phyloP scores from a whole-genome alignment of 2,329 filamentous ascomycete genomes.

The Penicillium sp. region DNA sequence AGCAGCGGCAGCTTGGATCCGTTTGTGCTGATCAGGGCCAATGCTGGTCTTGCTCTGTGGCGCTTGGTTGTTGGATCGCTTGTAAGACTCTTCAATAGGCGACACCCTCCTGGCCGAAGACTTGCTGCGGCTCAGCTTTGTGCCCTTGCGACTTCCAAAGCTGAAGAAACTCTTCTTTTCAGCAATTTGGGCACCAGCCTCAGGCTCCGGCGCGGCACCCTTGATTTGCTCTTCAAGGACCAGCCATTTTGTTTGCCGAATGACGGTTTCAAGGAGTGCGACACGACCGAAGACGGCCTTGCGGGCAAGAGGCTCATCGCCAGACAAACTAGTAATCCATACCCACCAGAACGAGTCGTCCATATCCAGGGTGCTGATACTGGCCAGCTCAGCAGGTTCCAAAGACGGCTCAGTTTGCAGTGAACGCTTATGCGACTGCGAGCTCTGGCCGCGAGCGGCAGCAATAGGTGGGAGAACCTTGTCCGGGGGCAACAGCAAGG shows the following conservation, averaged over 20 bases:
- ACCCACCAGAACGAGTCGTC: constrained; percentile 99
- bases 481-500: constrained; percentile 81
- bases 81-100: constrained; percentile 52
- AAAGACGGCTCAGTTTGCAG: constrained; percentile 67
- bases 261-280: constrained; percentile 83
- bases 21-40: constrained; percentile 85
- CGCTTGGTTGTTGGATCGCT: constrained; percentile 49
- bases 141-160: constrained; percentile 68
- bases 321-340: constrained; percentile 95
- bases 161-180: constrained; percentile 95
- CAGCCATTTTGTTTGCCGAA: constrained; percentile 80
- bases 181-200: constrained; percentile 82
- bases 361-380: constrained; percentile 78
- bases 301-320: constrained; percentile 78
- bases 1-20: constrained; percentile 86
- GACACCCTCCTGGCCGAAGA: constrained; percentile 62
- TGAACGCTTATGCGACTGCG: constrained; percentile 75
- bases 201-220: constrained; percentile 80
- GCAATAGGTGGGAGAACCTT: constrained; percentile 83
- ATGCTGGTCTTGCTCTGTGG: constrained; percentile 76
- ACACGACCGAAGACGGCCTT: constrained; percentile 95
- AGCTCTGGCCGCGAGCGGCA: constrained; percentile 71
- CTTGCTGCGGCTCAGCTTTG: constrained; percentile 64
- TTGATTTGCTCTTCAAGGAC: constrained; percentile 96
- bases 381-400: constrained; percentile 91